Base-by-base conservation (phyloP, 164 flowering plant species). In the Buxus sempervirens region DNA sequence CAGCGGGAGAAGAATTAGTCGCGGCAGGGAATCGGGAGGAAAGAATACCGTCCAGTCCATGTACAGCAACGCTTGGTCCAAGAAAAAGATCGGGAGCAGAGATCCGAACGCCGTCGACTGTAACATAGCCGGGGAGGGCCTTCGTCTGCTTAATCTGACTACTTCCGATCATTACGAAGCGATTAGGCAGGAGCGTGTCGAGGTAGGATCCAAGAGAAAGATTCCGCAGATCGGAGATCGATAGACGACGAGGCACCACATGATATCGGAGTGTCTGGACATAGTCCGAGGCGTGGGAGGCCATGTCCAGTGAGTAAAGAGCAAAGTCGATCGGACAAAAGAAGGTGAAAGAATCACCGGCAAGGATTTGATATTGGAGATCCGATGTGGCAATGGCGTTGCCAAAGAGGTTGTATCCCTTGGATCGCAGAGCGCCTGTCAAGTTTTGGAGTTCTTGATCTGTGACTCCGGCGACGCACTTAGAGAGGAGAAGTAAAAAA, bases 331-430 rank as follows among this genome's bases (percentile, higher is more conserved):
- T 21, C 2, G 78, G 81, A 19, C 78, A 48, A 64, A 75, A 66
- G 58, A 78, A 42, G 23, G 76, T 75, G 72, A 78, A 75, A 36
- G 42, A 23, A 6, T 53, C 28, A 38, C 54, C 49, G 19, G 42
- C n/a, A 24, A 76, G 68, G 68, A 78, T 68, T 12, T 58, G 71
- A 64, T 26, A 66, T 10, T 49, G 75, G 70, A 78, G 70, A 36
- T 76, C 76, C 42, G 82, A 78, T 26, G 81, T 75, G 56, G 76
- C 48, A 59, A 81, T 76, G 71, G 80, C 79, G 78, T 81, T 81
- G 28, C 67, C 64, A 72, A 75, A 75, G 60, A 78, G 76, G 18
- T 41, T 26, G 72, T 69, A 72, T 25, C 65, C 74, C 36, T 54
- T 56, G 54, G 42, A 13, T 20, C 68, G 60, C 42, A 81, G 80